Evolutionary conservation across 495 filamentous ascomycete genomes (phyloP).

Genomic region (Hypoxylon fuscum): DNA sequence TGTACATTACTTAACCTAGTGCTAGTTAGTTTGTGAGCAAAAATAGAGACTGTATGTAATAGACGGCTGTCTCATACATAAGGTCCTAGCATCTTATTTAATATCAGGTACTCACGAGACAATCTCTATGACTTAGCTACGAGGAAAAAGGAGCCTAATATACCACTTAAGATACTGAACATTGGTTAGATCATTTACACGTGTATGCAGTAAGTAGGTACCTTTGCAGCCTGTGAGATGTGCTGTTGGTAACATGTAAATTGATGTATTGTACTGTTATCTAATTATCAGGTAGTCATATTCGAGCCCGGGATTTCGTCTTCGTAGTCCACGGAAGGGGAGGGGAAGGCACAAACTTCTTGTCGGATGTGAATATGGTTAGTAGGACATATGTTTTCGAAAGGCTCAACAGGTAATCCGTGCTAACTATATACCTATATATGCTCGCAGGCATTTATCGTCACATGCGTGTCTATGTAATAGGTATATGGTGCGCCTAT

Average conservation of each 20-base stretch:
- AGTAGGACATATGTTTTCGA: too few species aligned
- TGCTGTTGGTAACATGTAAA: conserved; percentile 10
- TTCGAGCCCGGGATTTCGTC: not conserved
- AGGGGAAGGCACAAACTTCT: conserved; percentile 4
- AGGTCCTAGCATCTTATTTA: not conserved
- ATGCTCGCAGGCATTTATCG: too few species aligned
- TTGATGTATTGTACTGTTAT: not conserved
- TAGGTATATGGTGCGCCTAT: too few species aligned
- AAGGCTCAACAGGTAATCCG: too few species aligned
- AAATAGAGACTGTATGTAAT: not conserved
- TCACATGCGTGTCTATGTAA: too few species aligned
- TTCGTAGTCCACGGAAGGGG: not conserved
- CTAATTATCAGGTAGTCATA: not conserved
- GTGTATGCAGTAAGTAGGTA: not conserved
- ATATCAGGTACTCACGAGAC: not conserved
- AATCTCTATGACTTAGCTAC: not conserved
- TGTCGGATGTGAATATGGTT: too few species aligned
- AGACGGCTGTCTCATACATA: conserved; percentile 1
- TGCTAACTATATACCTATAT: too few species aligned
- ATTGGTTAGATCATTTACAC: not conserved
- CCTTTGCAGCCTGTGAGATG: conserved; percentile 4
- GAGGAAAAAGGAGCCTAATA: not conserved
- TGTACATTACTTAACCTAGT: not conserved
- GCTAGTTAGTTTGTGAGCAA: not conserved
- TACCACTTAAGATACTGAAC: too few species aligned